These are phyloP conservation scores for Postia placenta DNA, from an alignment of 768 basidiomycete species.

Conservation along the genomic window DNA sequence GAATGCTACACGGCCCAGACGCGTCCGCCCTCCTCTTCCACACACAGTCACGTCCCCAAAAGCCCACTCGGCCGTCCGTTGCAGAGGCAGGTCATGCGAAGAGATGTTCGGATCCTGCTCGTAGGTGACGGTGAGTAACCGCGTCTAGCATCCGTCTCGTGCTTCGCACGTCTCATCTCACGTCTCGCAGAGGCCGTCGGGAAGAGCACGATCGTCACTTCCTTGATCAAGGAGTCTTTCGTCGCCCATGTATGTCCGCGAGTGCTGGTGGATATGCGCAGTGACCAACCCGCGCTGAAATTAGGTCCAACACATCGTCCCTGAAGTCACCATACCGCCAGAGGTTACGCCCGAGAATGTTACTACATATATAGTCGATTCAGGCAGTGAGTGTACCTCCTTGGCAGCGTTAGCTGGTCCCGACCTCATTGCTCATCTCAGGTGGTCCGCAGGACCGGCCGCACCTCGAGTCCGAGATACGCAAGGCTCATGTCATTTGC, in stretches of 20 bases:
- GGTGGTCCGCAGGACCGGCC: constrained; percentile 80
- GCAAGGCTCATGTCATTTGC: constrained; percentile 97
- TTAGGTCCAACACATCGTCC: constrained; percentile 91
- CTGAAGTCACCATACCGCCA: constrained; percentile 96
- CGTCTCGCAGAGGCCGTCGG: constrained; percentile 79
- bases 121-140: constrained; percentile 79
- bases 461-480: constrained; percentile 91
- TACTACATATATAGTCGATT: constrained; percentile 96
- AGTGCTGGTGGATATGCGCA: constrained; percentile 2
- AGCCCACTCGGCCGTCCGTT: neutral
- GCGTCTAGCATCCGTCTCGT: constrained; percentile 4
- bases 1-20: neutral
- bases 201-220: constrained; percentile 96
- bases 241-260: constrained; percentile 66
- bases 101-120: constrained; percentile 91
- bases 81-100: constrained; percentile 50
- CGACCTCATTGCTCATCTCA: constrained; percentile 23
- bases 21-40: neutral
- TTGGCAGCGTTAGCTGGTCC: neutral
- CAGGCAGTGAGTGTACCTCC: constrained; percentile 63
- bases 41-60: neutral
- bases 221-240: constrained; percentile 93
- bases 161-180: neutral
- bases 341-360: constrained; percentile 97
- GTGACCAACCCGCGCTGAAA: constrained; percentile 1